A percentile compares a stretch with the other conserved stretches of the same genome.
phyloP scores from a whole-genome alignment of 768 basidiomycete genomes.

The Hirschioporus abietinus region DNA sequence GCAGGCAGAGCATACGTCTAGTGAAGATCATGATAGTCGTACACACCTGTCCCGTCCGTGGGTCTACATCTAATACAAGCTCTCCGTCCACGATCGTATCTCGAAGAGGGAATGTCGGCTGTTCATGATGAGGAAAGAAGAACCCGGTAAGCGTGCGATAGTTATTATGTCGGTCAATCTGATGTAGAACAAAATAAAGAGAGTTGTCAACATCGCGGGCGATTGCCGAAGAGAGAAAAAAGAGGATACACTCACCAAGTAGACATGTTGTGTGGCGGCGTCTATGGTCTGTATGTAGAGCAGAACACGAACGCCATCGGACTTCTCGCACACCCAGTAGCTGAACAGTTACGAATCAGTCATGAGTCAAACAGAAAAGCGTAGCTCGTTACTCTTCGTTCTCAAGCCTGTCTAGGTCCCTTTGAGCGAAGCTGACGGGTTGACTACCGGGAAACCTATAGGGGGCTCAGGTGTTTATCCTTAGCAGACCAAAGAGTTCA shows the following conservation, averaged over 20 bases:
- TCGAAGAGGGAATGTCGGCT: slow-evolving; percentile 57
- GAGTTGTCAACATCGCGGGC: not conserved
- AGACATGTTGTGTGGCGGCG: slow-evolving; percentile 51
- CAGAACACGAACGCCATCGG: slow-evolving; percentile 89
- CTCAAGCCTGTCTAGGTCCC: slow-evolving; percentile 73
- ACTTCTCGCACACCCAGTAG: slow-evolving; percentile 99
- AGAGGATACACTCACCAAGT: slow-evolving; percentile 55
- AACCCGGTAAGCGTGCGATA: slow-evolving; percentile 74
- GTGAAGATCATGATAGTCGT: not conserved
- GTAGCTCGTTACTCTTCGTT: slow-evolving; percentile 62
- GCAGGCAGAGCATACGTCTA: slow-evolving; percentile 8
- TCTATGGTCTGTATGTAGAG: slow-evolving; percentile 63
- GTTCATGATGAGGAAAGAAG: slow-evolving; percentile 86
- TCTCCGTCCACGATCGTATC: slow-evolving; percentile 91
- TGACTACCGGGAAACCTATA: slow-evolving; percentile 91
- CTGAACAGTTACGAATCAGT: slow-evolving; percentile 33
- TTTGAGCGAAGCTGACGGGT: slow-evolving; percentile 80
- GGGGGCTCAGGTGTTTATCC: not conserved
- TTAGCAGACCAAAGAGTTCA: slow-evolving; percentile 3
- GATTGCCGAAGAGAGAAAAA: not conserved
- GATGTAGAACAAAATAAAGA: slow-evolving; percentile 5
- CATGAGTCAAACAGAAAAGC: not conserved
- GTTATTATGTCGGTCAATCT: slow-evolving; percentile 94
- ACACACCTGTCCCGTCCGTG: slow-evolving; percentile 61
- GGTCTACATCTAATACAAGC: slow-evolving; percentile 87